Evolutionary conservation across 768 basidiomycete species (phyloP).

Genomic region (Fomitopsis pulvina): DNA sequence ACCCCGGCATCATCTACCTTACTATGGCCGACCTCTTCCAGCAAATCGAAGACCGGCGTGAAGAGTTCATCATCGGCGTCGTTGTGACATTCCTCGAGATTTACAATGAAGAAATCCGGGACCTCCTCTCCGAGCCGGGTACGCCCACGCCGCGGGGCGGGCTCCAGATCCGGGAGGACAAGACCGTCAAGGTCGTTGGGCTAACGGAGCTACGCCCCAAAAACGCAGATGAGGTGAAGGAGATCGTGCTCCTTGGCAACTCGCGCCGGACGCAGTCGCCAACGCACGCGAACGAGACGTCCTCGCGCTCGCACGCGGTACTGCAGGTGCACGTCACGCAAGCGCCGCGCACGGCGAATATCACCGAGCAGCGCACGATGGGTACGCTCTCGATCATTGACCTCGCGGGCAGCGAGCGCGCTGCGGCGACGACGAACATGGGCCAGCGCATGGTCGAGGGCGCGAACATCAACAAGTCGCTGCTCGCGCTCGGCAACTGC

Average conservation of each 20-base stretch:
- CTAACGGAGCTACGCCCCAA: slow-evolving; percentile 76
- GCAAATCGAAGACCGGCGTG: slow-evolving; percentile 80
- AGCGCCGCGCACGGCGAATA: slow-evolving; percentile 75
- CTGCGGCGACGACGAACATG: slow-evolving; percentile 94
- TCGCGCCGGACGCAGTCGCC: slow-evolving; percentile 84
- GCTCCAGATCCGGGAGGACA: slow-evolving; percentile 91
- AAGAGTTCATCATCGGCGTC: slow-evolving; percentile 82
- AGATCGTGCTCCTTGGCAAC: slow-evolving; percentile 88
- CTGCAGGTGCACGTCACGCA: slow-evolving; percentile 92
- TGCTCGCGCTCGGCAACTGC: slow-evolving; percentile 95
- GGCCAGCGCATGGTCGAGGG: slow-evolving; percentile 98
- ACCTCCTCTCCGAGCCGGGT: slow-evolving; percentile 80
- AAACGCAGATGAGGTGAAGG: slow-evolving; percentile 88
- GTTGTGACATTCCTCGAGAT: slow-evolving; percentile 96
- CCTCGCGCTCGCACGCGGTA: slow-evolving; percentile 96
- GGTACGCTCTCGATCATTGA: slow-evolving; percentile 97
- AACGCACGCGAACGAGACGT: slow-evolving; percentile 94
- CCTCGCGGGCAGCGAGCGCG: slow-evolving; percentile 94
- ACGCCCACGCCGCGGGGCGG: slow-evolving; percentile 67
- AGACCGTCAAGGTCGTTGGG: slow-evolving; percentile 83
- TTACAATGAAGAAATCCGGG: slow-evolving; percentile 98
- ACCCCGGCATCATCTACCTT: slow-evolving; percentile 93
- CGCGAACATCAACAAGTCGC: slow-evolving; percentile 98
- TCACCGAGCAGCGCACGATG: slow-evolving; percentile 77
- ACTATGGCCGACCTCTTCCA: slow-evolving; percentile 97